Base-by-base conservation (phyloP, 2,329 filamentous ascomycete species). In the Cryphonectria nitschkei region DNA sequence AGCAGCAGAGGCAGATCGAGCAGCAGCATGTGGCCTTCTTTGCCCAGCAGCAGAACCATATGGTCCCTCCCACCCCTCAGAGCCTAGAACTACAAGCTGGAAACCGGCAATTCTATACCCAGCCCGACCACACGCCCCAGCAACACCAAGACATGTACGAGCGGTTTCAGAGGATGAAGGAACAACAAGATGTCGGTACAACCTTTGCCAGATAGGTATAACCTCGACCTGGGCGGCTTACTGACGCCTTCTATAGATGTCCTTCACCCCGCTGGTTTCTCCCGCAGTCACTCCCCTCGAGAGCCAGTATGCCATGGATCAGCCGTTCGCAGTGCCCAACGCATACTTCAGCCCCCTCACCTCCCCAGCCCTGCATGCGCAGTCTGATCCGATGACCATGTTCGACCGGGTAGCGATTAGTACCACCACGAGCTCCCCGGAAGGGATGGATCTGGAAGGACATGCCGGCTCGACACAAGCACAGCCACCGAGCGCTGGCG, bases 201-300 rank as follows among this genome's bases (percentile, higher is more conserved):
- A n/a, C 8, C 29, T 37, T 37, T 22, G n/a, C 4, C 11, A 43
- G 16, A 3, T 3, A 14, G 3, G 19, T 39, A 7, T 19, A 46
- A 50, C 9, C 52, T 5, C 7, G 29, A n/a, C 72, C 69, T 64
- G n/a, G 63, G 37, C 22, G 58, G 46, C 8, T 60, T 66, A 63
- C 74, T 77, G 70, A 79, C 77, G 72, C 74, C 78, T 79, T 70
- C 73, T 75, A 39, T 76, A 92, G 89, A 89, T 93, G 87, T 85
- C 90, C 13, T 95, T 95, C 77, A 95, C 93, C 2, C 93, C 93
- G 0, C 85, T 95, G 41, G 92, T 93, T 14, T 95, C 93, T 26
- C 93, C 93, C n/a, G 93, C 92, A 5, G 92, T 95, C 60, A 95
- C 93, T 1, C 93, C 93, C 32, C 85, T 94, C 66, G 93, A 95